phyloP scores from a whole-genome alignment of 306 rosid species.

The Acacia melanoxylon region DNA sequence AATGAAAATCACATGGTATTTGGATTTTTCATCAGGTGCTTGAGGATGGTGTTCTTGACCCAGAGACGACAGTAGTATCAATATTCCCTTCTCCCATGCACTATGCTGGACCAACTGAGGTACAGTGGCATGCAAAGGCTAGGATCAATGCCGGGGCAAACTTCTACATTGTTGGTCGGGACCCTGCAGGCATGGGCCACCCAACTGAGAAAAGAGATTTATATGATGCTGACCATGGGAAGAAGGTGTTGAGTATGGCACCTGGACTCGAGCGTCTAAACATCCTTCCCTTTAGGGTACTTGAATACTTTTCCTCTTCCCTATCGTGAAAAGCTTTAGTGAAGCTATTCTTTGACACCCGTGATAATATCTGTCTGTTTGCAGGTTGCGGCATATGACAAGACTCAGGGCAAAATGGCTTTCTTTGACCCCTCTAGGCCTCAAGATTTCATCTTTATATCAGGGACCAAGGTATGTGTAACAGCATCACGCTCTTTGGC shows the following conservation, averaged over 20 bases:
- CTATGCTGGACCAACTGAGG: constrained; percentile 99
- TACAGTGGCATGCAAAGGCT: constrained; percentile 99
- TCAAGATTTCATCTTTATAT: constrained; percentile 90
- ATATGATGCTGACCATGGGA: constrained; percentile 99
- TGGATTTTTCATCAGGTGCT: constrained; percentile 63
- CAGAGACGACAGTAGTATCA: constrained; percentile 94
- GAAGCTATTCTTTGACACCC: constrained; percentile 2
- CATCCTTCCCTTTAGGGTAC: constrained; percentile 97
- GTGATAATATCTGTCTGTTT: constrained; percentile 18
- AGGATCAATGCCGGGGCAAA: constrained; percentile 97
- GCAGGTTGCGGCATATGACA: constrained; percentile 98
- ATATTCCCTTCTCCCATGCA: constrained; percentile 99
- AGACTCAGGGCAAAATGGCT: constrained; percentile 92
- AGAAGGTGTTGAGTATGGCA: constrained; percentile 97
- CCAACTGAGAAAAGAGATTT: constrained; percentile 87
- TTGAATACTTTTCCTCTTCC: background rate
- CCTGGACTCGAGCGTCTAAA: constrained; percentile 94
- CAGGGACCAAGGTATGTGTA: constrained; percentile 87
- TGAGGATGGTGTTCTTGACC: constrained; percentile 99
- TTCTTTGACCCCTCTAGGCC: constrained; percentile 93
- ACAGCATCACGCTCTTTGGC: background rate
- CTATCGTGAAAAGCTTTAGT: background rate
- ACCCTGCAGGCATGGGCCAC: constrained; percentile 99
- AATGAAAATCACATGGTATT: background rate
- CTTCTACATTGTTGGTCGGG: constrained; percentile 98